Evolutionary conservation across 306 rosid genomes (phyloP), one percentile per base, ranked within the genome.

Genomic region (Malus fusca): DNA sequence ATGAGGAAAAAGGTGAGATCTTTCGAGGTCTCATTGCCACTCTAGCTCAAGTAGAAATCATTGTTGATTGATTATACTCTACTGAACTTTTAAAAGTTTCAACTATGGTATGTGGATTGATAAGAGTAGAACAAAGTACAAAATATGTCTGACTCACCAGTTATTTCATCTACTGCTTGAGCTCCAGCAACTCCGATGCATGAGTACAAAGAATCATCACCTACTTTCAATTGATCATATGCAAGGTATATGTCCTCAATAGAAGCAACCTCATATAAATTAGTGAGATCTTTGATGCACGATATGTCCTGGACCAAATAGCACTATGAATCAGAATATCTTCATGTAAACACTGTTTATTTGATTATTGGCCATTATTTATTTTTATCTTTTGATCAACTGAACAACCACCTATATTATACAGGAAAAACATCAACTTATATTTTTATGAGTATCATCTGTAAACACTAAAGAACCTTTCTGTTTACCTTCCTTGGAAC

Each of bases 121-220:
- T 13, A 61, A 72, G 66, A 78, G 64, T 62, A 68, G 52, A 84
- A 55, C 42, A 71, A 67, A 71, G 71, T 62, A 76, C 37, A 59
- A 40, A 77, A 61, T 59, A 76, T 48, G 71, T 66, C 80, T 68
- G 2, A 73, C 71, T 75, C 71, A 90, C 93, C 93, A 68, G 79
- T 73, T 63, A 79, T 79, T 79, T 90, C 93, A 80, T 86, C 88
- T 46, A 69, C 87, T 52, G 93, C 87, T 82, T 90, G 93, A 86
- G 97, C 87, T 76, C 97, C 98, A 40, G 97, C 97, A 81, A 95
- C 74, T 58, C 98, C 98, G 33, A 95, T 89, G 85, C 98, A 92
- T 19, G 97, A 86, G 84, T 88, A 89, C 51, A 95, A 79, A 74
- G 95, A 90, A 85, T 87, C 83, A 42, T 89, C 98, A 26, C 89